These are phyloP conservation scores for Saccharomycopsis olivae DNA, from an alignment of 805 yeast genomes.

Conservation along the genomic window DNA sequence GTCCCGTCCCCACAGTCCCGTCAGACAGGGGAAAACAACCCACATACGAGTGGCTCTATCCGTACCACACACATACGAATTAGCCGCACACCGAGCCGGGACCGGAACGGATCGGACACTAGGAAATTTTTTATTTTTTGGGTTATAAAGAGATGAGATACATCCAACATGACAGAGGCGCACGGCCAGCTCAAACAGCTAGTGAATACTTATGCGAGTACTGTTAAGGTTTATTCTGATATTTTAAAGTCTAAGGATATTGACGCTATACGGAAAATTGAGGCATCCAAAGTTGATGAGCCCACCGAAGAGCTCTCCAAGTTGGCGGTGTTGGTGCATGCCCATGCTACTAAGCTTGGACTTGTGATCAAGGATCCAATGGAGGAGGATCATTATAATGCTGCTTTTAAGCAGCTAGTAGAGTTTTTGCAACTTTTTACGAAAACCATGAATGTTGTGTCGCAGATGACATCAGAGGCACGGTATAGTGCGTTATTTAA, in stretches of 20 bases:
- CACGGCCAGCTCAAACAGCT: neutral
- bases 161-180: no score
- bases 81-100: no score
- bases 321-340: slow-evolving; percentile 47
- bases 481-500: slow-evolving; percentile 3
- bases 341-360: slow-evolving; percentile 72
- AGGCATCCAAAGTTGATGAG: slow-evolving; percentile 27
- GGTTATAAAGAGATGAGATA: no score
- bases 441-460: slow-evolving; percentile 34
- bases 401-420: slow-evolving; percentile 39
- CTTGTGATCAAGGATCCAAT: slow-evolving; percentile 56
- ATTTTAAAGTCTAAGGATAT: neutral
- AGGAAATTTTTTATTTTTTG: no score
- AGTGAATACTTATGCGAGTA: neutral
- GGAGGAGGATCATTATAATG: slow-evolving; percentile 25
- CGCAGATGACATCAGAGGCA: slow-evolving; percentile 26
- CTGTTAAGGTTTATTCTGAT: neutral
- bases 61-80: no score
- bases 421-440: slow-evolving; percentile 36
- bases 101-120: no score
- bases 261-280: slow-evolving; percentile 14
- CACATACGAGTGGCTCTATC: no score
- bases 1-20: no score
- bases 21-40: no score
- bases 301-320: slow-evolving; percentile 53